Conservation (phyloP, 2,329 filamentous ascomycete species). For the Paecilomyces niveus region DNA sequence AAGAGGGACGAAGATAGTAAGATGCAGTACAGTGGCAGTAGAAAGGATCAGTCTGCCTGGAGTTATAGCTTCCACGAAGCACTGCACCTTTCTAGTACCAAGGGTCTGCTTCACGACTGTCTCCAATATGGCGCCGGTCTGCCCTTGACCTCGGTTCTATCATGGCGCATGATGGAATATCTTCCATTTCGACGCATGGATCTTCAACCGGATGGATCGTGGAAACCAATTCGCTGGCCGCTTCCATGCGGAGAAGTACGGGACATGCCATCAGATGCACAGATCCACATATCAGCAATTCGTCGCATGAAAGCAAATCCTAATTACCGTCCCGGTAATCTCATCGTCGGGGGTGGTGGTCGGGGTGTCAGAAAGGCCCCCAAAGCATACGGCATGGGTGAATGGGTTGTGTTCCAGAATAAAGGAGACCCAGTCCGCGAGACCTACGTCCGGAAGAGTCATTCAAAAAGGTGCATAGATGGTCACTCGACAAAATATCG, state of each 20-base stretch:
- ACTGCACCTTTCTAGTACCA: constrained; percentile 49
- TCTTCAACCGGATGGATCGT: constrained; percentile 61
- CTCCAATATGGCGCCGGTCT: constrained; percentile 59
- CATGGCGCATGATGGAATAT: constrained; percentile 76
- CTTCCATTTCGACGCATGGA: constrained; percentile 78
- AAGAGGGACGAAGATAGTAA: constrained; percentile 5
- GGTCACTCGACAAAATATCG: constrained; percentile 6
- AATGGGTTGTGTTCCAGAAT: constrained; percentile 62
- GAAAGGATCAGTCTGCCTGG: constrained; percentile 18
- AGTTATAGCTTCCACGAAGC: constrained; percentile 48
- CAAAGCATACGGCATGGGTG: constrained; percentile 57
- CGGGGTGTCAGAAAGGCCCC: constrained; percentile 59
- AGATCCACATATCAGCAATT: constrained; percentile 68
- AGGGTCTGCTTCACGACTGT: constrained; percentile 61
- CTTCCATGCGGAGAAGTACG: constrained; percentile 69
- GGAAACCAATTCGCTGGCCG: constrained; percentile 76
- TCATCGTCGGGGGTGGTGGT: constrained; percentile 73
- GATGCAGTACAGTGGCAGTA: constrained; percentile 1
- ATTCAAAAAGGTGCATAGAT: constrained; percentile 22
- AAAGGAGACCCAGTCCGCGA: constrained; percentile 63
- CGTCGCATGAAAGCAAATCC: constrained; percentile 59
- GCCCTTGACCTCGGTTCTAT: constrained; percentile 47
- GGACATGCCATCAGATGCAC: constrained; percentile 64
- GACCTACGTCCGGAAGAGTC: constrained; percentile 50
- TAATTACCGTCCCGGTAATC: constrained; percentile 66